phyloP scores from a whole-genome alignment of 2,329 filamentous ascomycete species.

The Colletotrichum tropicicola region DNA sequence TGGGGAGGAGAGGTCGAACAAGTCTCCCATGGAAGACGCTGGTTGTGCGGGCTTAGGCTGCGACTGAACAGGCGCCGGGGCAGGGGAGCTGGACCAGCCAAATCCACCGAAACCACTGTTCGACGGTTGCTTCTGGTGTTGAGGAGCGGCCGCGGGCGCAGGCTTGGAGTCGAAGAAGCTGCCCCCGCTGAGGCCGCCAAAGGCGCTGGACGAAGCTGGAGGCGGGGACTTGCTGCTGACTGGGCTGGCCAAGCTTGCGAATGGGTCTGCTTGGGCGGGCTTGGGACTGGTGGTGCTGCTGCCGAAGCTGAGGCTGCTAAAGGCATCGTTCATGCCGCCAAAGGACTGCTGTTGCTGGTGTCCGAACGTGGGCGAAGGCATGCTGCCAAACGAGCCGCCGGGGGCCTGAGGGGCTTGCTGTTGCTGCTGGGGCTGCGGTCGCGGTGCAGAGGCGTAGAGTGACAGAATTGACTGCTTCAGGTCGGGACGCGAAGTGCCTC shows the following conservation, averaged over 20 bases:
- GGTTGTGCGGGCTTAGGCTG: slow-evolving; percentile 53
- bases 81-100: slow-evolving; percentile 64
- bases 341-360: slow-evolving; percentile 57
- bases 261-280: slow-evolving; percentile 61
- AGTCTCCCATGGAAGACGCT: slow-evolving; percentile 73
- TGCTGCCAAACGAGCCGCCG: slow-evolving; percentile 70
- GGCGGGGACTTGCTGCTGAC: slow-evolving; percentile 43
- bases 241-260: slow-evolving; percentile 65
- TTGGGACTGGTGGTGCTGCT: slow-evolving; percentile 52
- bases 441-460: slow-evolving; percentile 85
- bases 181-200: slow-evolving; percentile 72
- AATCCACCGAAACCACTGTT: slow-evolving; percentile 74
- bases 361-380: slow-evolving; percentile 65
- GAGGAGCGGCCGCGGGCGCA: slow-evolving; percentile 58
- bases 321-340: slow-evolving; percentile 82
- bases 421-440: slow-evolving; percentile 69
- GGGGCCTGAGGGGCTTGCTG: slow-evolving; percentile 57
- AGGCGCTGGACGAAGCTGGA: slow-evolving; percentile 50
- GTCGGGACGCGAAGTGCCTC: slow-evolving; percentile 83
- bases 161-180: slow-evolving; percentile 84
- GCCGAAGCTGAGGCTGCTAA: slow-evolving; percentile 56
- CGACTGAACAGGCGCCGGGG: slow-evolving; percentile 42
- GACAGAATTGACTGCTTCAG: slow-evolving; percentile 98
- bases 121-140: slow-evolving; percentile 60
- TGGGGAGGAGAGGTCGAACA: slow-evolving; percentile 79